Conservation (phyloP, 1,284 basidiomycete genomes). For the Mycocalia duriaeana region DNA sequence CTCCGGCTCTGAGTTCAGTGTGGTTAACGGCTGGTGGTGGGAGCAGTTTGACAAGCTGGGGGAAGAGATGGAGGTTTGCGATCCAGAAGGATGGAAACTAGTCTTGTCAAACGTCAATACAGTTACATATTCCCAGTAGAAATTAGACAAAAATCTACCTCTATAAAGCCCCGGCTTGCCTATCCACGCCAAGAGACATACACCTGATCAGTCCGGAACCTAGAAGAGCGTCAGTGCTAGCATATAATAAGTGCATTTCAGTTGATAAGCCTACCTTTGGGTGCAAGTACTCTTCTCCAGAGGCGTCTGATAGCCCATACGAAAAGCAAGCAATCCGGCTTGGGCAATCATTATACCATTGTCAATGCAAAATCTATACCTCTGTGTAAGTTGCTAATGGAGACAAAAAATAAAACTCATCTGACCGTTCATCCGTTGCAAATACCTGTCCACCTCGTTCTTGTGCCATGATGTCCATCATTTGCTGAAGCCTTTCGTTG, state of each 20-base stretch:
- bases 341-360: constrained; percentile 99
- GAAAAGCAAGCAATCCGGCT: constrained; percentile 86
- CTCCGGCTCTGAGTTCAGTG: constrained; percentile 35
- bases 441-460: constrained; percentile 91
- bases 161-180: not conserved
- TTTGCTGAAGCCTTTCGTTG: constrained; percentile 89
- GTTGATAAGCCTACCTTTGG: constrained; percentile 57
- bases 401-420: constrained; percentile 9
- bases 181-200: constrained; percentile 76
- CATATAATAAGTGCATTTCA: constrained; percentile 3
- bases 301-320: constrained; percentile 87
- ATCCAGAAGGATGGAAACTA: constrained; percentile 47
- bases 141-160: constrained; percentile 1
- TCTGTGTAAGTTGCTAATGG: not conserved
- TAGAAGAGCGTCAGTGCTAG: constrained; percentile 28
- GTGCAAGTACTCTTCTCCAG: constrained; percentile 82
- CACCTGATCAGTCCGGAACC: constrained; percentile 90
- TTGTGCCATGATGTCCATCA: constrained; percentile 97
- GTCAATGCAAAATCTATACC: constrained; percentile 89
- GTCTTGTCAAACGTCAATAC: constrained; percentile 46
- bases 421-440: constrained; percentile 91
- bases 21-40: constrained; percentile 76
- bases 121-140: too few species aligned
- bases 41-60: constrained; percentile 51
- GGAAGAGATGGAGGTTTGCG: constrained; percentile 38